Percentiles rank a stretch among this genome's conserved stretches.
phyloP scores from a whole-genome alignment of 2,329 filamentous ascomycete genomes.

The Pseudocercospora crystallina region DNA sequence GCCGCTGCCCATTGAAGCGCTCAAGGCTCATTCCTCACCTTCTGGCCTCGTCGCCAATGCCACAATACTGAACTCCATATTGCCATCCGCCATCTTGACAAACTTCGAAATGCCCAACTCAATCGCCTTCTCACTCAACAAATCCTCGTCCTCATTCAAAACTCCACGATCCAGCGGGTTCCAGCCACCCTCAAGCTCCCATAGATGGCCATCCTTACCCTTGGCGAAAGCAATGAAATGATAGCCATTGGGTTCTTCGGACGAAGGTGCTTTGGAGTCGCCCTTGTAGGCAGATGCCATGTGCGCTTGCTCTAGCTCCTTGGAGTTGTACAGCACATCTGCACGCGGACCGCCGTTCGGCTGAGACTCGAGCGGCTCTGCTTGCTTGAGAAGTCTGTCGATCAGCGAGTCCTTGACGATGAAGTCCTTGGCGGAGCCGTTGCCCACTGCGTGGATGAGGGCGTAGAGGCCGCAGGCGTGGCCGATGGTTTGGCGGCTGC shows the following conservation, averaged over 20 bases:
- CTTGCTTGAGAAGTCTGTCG: conserved; percentile 45
- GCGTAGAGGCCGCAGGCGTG: conserved; percentile 61
- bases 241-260: conserved; percentile 36
- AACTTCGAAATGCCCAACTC: conserved; percentile 42
- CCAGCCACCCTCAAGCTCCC: conserved; percentile 45
- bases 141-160: conserved; percentile 44
- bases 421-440: conserved; percentile 46
- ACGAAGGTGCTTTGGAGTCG: conserved; percentile 38
- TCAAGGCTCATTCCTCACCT: not conserved
- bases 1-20: too few species aligned
- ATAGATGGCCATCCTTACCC: conserved; percentile 46
- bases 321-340: conserved; percentile 51
- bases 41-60: conserved; percentile 37
- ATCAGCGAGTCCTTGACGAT: conserved; percentile 47
- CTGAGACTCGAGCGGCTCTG: conserved; percentile 40
- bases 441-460: conserved; percentile 55
- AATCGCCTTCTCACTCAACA: conserved; percentile 44
- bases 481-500: conserved; percentile 25
- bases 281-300: conserved; percentile 43
- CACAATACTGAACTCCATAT: conserved; percentile 47
- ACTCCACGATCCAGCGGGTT: conserved; percentile 47
- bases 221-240: conserved; percentile 52
- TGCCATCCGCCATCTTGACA: conserved; percentile 39
- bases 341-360: conserved; percentile 42
- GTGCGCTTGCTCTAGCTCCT: conserved; percentile 46